Evolutionary conservation across 768 basidiomycete genomes (phyloP).

Genomic region (Tylopilus subfusipes): DNA sequence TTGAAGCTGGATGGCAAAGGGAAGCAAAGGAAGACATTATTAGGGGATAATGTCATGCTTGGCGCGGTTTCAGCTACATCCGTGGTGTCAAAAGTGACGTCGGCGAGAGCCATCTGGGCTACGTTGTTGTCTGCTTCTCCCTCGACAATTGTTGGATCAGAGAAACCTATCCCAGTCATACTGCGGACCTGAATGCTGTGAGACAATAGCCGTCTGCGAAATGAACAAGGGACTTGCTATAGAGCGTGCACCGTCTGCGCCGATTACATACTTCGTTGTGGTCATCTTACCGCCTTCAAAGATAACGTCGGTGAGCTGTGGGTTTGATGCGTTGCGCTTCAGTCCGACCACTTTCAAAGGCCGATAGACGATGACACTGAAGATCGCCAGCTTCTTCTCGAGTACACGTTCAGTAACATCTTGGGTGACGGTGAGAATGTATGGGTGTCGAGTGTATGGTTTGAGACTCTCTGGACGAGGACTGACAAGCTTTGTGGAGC

Average conservation of each 20-base stretch:
- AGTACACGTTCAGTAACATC: conserved; percentile 23
- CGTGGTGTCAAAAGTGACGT: conserved; percentile 35
- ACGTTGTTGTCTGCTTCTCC: conserved; percentile 26
- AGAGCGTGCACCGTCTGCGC: conserved; percentile 44
- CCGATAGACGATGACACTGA: conserved; percentile 23
- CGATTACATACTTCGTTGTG: conserved; percentile 11
- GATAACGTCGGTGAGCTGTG: background rate
- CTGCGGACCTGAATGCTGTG: conserved; percentile 37
- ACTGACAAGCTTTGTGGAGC: background rate
- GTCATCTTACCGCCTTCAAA: background rate
- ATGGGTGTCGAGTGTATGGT: conserved; percentile 43
- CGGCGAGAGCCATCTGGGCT: conserved; percentile 44
- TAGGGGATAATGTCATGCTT: conserved; percentile 2
- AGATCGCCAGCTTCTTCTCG: conserved; percentile 14
- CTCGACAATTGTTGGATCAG: conserved; percentile 11
- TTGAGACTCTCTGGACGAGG: background rate
- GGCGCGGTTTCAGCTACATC: conserved; percentile 1
- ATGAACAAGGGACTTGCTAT: background rate
- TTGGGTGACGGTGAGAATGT: conserved; percentile 11
- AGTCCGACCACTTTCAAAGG: background rate
- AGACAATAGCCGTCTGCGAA: background rate
- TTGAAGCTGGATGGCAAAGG: conserved; percentile 34
- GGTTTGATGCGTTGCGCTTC: background rate
- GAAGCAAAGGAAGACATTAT: conserved; percentile 34
- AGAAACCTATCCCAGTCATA: conserved; percentile 40